Evolutionary conservation across 2,329 filamentous ascomycete species (phyloP), one percentile per base, ranked within the genome.

Genomic region (Paraphoma chrysanthemicola): DNA sequence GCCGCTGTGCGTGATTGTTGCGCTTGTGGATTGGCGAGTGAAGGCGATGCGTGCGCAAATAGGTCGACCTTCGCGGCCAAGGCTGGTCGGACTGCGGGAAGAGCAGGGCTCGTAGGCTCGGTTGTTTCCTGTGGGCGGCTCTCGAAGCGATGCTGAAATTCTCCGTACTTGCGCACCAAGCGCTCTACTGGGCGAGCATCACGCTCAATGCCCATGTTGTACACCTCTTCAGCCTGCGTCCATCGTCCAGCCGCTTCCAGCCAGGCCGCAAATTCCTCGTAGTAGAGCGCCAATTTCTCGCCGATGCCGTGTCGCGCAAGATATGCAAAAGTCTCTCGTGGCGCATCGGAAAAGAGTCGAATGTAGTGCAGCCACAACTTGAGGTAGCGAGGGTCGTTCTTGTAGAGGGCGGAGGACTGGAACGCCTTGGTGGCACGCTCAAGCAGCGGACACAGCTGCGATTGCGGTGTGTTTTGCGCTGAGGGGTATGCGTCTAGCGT

Each of bases 211-310:
- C 95, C 95, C 63, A 97, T 82, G 67, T 89, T 88, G 75, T 96
- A 98, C 0, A 99, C 91, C 76, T 99, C 95, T 67, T 97, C 93
- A 0, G 95, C 94, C 76, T 99, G 95, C 18, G 83, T 85, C 90
- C 92, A 97, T 62, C 94, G 84, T 12, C 88, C 90, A 6, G 89
- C 90, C 36, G 87, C 83, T 79, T 99, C 95, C 6, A 99, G 82
- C 92, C 93, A 98, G 1, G 88, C 90, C 1, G 95, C 93, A 73
- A 96, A 99, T 72, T 98, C 95, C 75, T 99, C 95, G 77, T 99
- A 99, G 77, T 93, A 99, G 3, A 98, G 81, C 1, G 95, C 95
- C 2, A 99, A 84, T 0, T 84, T 82, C 70, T 97, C 93, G 58
- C 94, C 95, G 57, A 99, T 92, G 60, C 84, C 85, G 73, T 99